Percentiles rank a stretch among this genome's conserved stretches.
Evolutionary conservation across 805 yeast genomes (phyloP).

Genomic region (Zygosaccharomyces siamensis): DNA sequence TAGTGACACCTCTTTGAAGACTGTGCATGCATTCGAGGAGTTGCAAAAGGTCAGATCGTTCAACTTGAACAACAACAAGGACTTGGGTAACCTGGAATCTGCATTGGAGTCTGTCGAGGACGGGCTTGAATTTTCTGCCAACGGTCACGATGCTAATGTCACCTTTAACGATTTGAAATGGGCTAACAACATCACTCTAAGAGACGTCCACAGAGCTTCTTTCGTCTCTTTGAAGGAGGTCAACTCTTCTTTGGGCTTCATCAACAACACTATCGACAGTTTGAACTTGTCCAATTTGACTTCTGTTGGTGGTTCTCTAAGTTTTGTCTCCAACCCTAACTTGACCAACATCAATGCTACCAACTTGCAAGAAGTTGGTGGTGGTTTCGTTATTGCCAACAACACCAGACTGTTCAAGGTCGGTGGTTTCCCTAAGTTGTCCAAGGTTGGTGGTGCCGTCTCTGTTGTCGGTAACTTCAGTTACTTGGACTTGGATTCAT

Average conservation of each 20-base stretch:
- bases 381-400: conserved; percentile 89
- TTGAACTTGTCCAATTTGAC: conserved; percentile 52
- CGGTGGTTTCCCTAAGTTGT: conserved; percentile 68
- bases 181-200: conserved; percentile 87
- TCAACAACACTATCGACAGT: conserved; percentile 59
- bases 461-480: conserved; percentile 73
- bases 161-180: conserved; percentile 63
- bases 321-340: conserved; percentile 67
- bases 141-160: conserved; percentile 72
- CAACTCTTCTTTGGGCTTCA: conserved; percentile 78
- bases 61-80: conserved; percentile 87
- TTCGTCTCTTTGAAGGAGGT: conserved; percentile 63
- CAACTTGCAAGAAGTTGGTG: conserved; percentile 69
- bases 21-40: conserved; percentile 58
- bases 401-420: conserved; percentile 71
- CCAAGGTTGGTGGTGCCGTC: conserved; percentile 84
- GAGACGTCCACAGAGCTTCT: conserved; percentile 69
- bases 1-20: conserved; percentile 67
- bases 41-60: conserved; percentile 47
- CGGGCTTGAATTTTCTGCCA: conserved; percentile 74
- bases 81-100: conserved; percentile 67
- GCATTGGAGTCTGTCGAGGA: conserved; percentile 69
- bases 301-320: conserved; percentile 73
- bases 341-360: conserved; percentile 67
- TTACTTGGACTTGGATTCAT: conserved; percentile 67